A percentile compares a stretch with the other conserved stretches of the same genome.
These are phyloP conservation scores for Bullera alba DNA, from an alignment of 768 basidiomycete genomes.

Conservation along the genomic window DNA sequence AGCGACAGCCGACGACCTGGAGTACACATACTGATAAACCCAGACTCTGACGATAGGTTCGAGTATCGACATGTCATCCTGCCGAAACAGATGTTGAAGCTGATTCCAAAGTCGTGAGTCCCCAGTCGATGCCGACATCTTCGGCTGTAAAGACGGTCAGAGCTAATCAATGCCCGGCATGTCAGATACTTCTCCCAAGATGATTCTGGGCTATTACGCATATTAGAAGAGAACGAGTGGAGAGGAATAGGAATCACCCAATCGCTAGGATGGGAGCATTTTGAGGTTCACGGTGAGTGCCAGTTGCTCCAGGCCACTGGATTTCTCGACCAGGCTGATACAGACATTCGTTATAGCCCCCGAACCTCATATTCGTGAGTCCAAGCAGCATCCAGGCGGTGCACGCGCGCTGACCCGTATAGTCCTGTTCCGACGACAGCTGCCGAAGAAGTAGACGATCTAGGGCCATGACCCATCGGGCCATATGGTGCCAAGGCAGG, in stretches of 20 bases:
- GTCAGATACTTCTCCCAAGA: conserved; percentile 63
- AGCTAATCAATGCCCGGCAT: too few species aligned
- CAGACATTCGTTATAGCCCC: conserved; percentile 30
- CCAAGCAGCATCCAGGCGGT: not conserved
- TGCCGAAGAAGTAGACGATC: conserved; percentile 4
- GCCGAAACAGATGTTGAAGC: conserved; percentile 86
- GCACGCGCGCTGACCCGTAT: conserved; percentile 5
- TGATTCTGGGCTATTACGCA: conserved; percentile 70
- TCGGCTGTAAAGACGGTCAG: not conserved
- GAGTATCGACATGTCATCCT: conserved; percentile 93
- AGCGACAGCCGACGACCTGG: not conserved
- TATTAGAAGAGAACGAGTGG: conserved; percentile 86
- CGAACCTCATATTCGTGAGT: conserved; percentile 46
- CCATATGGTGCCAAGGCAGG: too few species aligned
- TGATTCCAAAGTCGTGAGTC: conserved; percentile 64
- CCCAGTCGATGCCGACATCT: not conserved
- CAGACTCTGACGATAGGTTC: conserved; percentile 74
- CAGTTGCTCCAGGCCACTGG: not conserved
- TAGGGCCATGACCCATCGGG: too few species aligned
- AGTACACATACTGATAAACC: not conserved
- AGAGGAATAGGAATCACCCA: conserved; percentile 92
- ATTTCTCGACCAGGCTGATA: conserved; percentile 42
- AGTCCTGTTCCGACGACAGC: conserved; percentile 44
- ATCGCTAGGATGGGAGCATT: conserved; percentile 94
- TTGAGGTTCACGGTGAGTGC: conserved; percentile 76